Base-by-base conservation (phyloP, 164 flowering plant genomes). In the Piper longum region DNA sequence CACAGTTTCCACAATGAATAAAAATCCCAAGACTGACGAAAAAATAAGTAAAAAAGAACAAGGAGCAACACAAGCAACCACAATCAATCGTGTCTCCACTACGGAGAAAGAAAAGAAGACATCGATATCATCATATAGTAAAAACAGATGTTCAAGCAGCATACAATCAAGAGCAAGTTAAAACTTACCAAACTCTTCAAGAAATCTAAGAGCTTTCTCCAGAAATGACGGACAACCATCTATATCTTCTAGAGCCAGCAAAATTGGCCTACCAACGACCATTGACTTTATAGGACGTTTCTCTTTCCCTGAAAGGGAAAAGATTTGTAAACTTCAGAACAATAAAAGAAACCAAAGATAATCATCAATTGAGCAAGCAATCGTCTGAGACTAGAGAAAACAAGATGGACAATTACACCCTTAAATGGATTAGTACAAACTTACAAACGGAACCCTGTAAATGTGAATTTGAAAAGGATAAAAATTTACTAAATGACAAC, bases 221-320 rank as follows among this genome's bases (percentile, higher is more conserved):
- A 95, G 84, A 65, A 95, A 95, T 54, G 99, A 95, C 56, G 99
- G 97, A 54, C 84, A 83, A 57, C 99, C 99, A 81, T 95, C 99
- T 71, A 91, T 95, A 79, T 95, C 99, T 78, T 91, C 97, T 61
- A 95, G 77, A n/a, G 99, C 97, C 69, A 95, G 99, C 74, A 91
- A 75, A 77, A 95, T 91, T 57, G 99, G 99, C 55, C 97, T 78
- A 62, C 99, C 99, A 71, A 91, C 95, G 76, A 95, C 99, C 78
- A 83, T 75, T 65, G 97, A 95, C 74, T 91, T 95, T 63, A 85
- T 86, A 61, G 88, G 81, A 40, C 85, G 91, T 67, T 83, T 95
- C 62, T 89, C 96, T 79, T 87, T 87, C 99, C 97, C 99, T 93
- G 75, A 36, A 63, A 42, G 36, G 65, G 64, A 56, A 16, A 26